Evolutionary conservation across 768 basidiomycete species (phyloP), one percentile per base, ranked within the genome.

Genomic region (Tylopilus plumbeoviolaceoides): DNA sequence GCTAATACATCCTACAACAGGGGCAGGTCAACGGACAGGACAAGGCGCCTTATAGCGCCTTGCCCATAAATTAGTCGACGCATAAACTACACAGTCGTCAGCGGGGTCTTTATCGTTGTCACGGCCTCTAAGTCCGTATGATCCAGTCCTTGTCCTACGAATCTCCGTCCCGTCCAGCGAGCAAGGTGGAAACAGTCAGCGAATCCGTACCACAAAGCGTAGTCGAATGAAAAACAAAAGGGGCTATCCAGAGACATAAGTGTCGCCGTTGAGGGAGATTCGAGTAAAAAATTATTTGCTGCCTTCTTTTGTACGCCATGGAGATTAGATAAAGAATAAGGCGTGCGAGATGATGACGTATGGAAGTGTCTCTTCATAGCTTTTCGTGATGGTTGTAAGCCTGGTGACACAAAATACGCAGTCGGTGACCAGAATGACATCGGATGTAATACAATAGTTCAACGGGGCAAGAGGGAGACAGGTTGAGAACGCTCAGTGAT

Each of bases 361-460:
- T 2, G 18, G 18, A 30, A 7, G 21, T 49, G 11, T 43, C 23
- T 28, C 23, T 42, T 48, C 51, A 14, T 62, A 42, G 21, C 23
- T 45, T 33, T 47, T 63, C 44, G 36, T 47, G 20, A 15, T 15
- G 20, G 11, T 59, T 47, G 42, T 49, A 46, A 30, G 43, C 8
- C 21, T 33, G 47, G 27, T 35, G 30, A 42, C 35, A 43, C 38
- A 39, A 14, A 7, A 25, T 30, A 10, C 28, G 46, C 25, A 43
- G 39, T 38, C 21, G 27, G 43, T 46, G 39, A 23, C 50, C 43
- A 15, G 21, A 38, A 30, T 1, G 48, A 21, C 36, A 10, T 12
- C 36, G 14, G 18, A 23, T 28, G 45, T 28, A 23, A 52, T 55
- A 43, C 17, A 40, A 31, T 38, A 62, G 44, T 30, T 25, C 33